Conservation (phyloP, 2,329 filamentous ascomycete genomes). For the Tolypocladium inflatum region DNA sequence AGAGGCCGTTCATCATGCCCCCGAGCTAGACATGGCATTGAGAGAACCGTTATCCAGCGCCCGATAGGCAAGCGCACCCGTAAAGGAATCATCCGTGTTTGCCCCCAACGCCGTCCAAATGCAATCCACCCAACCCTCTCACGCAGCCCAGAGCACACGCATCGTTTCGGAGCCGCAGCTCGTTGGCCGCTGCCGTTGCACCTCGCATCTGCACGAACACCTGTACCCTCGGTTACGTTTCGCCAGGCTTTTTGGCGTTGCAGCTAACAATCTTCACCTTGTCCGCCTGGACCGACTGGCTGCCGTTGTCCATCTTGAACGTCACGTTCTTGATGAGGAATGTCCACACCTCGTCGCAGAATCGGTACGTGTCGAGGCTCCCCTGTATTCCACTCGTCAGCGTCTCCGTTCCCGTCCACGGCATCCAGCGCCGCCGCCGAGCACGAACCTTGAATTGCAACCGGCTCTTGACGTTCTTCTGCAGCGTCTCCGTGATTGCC, state of each 20-base stretch:
- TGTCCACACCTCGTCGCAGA: conserved; percentile 99
- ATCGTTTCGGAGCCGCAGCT: background rate
- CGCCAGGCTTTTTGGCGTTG: conserved; percentile 66
- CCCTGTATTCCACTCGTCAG: conserved; percentile 45
- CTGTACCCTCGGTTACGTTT: conserved; percentile 10
- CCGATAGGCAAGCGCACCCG: background rate
- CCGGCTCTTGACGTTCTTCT: conserved; percentile 84
- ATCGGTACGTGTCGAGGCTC: conserved; percentile 94
- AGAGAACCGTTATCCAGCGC: background rate
- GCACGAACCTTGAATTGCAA: conserved; percentile 81
- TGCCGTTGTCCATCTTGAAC: conserved; percentile 90
- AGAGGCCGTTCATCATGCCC: background rate
- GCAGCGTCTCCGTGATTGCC: conserved; percentile 80
- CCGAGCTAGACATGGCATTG: background rate
- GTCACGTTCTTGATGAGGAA: conserved; percentile 97
- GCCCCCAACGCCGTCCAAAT: conserved; percentile 9
- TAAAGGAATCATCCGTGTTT: background rate
- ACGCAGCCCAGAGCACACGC: background rate
- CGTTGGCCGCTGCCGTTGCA: background rate
- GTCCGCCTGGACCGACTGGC: conserved; percentile 66
- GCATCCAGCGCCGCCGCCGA: background rate
- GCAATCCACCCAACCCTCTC: background rate
- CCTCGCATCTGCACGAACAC: background rate
- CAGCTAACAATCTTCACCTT: conserved; percentile 98
- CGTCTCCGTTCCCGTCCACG: background rate